These are phyloP conservation scores for Globisporangium echinulatum DNA, from an alignment of 352 stramenopile genomes.

Conservation along the genomic window DNA sequence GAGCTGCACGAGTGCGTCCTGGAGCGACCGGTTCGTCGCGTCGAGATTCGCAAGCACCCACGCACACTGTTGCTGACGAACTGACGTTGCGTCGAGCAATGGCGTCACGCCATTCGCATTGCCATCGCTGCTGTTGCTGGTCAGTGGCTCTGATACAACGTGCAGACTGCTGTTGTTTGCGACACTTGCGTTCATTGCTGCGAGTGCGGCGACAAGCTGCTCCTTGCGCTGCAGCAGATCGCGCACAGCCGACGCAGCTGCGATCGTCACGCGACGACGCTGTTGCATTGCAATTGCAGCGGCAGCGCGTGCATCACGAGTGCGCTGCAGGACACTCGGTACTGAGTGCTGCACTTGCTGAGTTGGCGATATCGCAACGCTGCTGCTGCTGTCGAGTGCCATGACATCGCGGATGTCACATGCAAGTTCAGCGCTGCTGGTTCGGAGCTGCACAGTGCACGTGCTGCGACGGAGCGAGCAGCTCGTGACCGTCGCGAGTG, in stretches of 20 bases:
- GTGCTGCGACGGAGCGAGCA: conserved; percentile 19
- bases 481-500: neutral
- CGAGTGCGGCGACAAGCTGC: conserved; percentile 39
- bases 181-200: conserved; percentile 37
- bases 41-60: conserved; percentile 69
- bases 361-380: conserved; percentile 8
- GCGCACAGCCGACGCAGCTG: conserved; percentile 39
- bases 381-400: conserved; percentile 22
- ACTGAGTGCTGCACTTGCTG: neutral
- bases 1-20: conserved; percentile 49
- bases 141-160: neutral
- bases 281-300: neutral
- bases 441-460: conserved; percentile 26
- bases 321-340: neutral
- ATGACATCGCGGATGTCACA: conserved; percentile 53
- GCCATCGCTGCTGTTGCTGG: conserved; percentile 14
- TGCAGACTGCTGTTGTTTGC: neutral
- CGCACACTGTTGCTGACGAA: conserved; percentile 48
- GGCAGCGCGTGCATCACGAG: neutral
- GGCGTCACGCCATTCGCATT: conserved; percentile 14
- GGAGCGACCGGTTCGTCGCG: conserved; percentile 51
- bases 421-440: neutral
- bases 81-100: conserved; percentile 21
- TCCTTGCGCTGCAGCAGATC: conserved; percentile 72
- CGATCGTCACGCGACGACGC: conserved; percentile 32